Conservation (phyloP, 108 stramenopile species). For the Pseudonitzschia delicatissima region DNA sequence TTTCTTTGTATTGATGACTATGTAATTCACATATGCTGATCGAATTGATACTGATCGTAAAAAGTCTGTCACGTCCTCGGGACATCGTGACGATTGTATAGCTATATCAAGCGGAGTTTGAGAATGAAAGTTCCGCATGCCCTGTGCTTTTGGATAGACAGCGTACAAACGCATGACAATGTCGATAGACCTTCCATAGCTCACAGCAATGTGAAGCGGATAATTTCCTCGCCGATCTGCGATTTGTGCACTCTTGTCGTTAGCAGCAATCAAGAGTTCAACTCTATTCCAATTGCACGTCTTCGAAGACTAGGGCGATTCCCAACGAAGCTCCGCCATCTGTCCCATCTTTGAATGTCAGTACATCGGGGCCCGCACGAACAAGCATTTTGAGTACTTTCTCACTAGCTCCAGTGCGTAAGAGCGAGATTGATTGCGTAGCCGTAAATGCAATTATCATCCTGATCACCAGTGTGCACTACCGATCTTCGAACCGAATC, state of each 20-base stretch:
- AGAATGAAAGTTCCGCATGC: conserved; percentile 45
- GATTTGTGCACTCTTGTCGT: conserved; percentile 27
- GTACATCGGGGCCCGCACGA: conserved; percentile 37
- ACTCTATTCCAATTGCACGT: conserved; percentile 10
- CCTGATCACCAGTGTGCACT: conserved; percentile 10
- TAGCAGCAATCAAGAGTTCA: conserved; percentile 28
- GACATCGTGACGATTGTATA: conserved; percentile 24
- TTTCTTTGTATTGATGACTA: too few relatives aligned
- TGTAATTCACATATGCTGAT: too few relatives aligned
- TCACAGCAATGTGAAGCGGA: conserved; percentile 43
- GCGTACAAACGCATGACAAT: conserved; percentile 21
- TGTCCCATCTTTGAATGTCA: conserved; percentile 35
- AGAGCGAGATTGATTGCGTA: conserved; percentile 44
- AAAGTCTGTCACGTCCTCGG: conserved; percentile 41
- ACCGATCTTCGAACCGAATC: conserved; percentile 34
- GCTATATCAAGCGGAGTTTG: conserved; percentile 52
- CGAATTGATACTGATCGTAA: conserved; percentile 23
- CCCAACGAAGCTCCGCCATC: conserved; percentile 28
- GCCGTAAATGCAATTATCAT: conserved; percentile 15
- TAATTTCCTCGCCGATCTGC: conserved; percentile 36
- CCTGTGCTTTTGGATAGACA: conserved; percentile 32
- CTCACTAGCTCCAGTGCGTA: conserved; percentile 25
- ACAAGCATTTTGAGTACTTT: conserved; percentile 37
- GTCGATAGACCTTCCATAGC: conserved; percentile 7
- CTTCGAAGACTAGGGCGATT: conserved; percentile 26